Conservation (phyloP, 805 yeast species). For the Candida quercuum region DNA sequence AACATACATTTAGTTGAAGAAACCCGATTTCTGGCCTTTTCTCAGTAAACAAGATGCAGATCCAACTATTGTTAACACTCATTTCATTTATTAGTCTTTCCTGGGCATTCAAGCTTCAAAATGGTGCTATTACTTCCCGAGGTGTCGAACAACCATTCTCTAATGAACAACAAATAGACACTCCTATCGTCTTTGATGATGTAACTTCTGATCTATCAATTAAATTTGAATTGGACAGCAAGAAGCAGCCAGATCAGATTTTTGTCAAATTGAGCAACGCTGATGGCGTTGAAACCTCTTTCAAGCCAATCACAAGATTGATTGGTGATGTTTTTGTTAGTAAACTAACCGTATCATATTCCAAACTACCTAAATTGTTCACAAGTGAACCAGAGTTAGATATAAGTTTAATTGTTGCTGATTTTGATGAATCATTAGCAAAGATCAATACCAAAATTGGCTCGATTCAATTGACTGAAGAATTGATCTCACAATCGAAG, state of each 20-base stretch:
- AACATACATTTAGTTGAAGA: no score
- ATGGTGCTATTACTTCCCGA: not conserved
- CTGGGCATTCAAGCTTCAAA: not conserved
- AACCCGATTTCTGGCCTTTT: no score
- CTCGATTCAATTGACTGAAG: constrained; percentile 15
- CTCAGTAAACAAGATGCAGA: no score
- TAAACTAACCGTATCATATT: constrained; percentile 14
- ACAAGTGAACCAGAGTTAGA: constrained; percentile 11
- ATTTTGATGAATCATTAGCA: constrained; percentile 7
- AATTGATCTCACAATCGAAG: constrained; percentile 10
- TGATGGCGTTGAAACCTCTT: constrained; percentile 21
- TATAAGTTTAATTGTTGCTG: constrained; percentile 15
- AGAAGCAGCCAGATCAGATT: constrained; percentile 21
- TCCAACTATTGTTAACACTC: no score
- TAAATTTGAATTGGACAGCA: constrained; percentile 13
- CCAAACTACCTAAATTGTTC: constrained; percentile 20
- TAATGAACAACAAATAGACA: not conserved
- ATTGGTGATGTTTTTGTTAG: constrained; percentile 6
- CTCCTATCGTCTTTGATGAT: constrained; percentile 13
- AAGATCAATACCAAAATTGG: constrained; percentile 12
- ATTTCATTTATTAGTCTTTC: not conserved
- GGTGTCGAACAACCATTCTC: not conserved
- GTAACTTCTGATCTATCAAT: constrained; percentile 13
- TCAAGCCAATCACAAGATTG: constrained; percentile 19
- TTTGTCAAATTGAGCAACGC: constrained; percentile 16